Conservation (phyloP, 805 yeast species). For the Torulaspora quercuum region DNA sequence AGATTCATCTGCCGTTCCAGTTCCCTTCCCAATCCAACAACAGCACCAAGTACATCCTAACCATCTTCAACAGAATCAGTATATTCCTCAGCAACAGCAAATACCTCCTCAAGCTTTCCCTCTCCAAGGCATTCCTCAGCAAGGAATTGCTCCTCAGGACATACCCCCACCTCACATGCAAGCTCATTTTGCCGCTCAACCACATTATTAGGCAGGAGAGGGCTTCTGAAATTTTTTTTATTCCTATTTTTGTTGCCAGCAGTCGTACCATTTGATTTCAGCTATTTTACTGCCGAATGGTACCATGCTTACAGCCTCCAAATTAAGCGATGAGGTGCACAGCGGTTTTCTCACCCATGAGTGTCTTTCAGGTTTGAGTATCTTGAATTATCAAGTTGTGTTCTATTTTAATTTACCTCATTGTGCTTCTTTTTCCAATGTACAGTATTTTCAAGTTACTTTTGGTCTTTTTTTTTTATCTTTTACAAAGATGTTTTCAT, state of each 20-base stretch:
- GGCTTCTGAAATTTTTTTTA: not conserved
- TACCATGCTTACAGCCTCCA: too few species aligned
- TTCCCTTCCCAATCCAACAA: conserved; percentile 69
- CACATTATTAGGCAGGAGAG: conserved; percentile 4
- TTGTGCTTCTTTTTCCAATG: conserved; percentile 4
- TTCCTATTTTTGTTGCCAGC: not conserved
- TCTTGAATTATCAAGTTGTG: not conserved
- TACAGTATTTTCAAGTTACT: conserved; percentile 3
- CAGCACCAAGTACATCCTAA: conserved; percentile 24
- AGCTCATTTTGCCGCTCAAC: conserved; percentile 13
- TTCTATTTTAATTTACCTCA: not conserved
- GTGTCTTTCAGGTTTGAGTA: not conserved
- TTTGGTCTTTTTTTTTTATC: conserved; percentile 4
- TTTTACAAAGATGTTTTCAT: too few species aligned
- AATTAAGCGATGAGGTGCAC: too few species aligned
- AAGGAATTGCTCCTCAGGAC: conserved; percentile 14
- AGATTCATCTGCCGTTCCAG: conserved; percentile 69
- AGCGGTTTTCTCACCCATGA: too few species aligned
- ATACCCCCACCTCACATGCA: conserved; percentile 19
- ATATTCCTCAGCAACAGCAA: conserved; percentile 34
- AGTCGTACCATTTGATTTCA: not conserved
- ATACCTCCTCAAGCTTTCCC: conserved; percentile 25
- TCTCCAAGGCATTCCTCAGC: conserved; percentile 19
- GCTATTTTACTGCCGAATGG: too few species aligned
- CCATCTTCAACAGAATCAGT: conserved; percentile 28